Percentiles rank a stretch among this genome's conserved stretches.
phyloP scores from a whole-genome alignment of 257 asterid genomes.

The Gentiana straminea region DNA sequence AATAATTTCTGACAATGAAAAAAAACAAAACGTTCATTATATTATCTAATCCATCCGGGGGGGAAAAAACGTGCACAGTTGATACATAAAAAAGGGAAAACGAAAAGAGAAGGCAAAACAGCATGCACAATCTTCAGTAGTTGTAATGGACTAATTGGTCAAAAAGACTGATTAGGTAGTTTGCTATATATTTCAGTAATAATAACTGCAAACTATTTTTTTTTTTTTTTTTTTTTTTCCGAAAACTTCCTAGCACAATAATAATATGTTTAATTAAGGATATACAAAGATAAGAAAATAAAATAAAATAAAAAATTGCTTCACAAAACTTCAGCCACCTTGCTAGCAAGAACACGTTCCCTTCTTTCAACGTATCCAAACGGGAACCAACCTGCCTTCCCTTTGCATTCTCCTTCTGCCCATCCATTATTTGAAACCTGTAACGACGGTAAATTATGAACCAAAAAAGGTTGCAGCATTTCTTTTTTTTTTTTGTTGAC shows the following conservation, averaged over 20 bases:
- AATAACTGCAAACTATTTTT: not conserved
- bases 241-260: not conserved
- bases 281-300: slow-evolving; percentile 2
- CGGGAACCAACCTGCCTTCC: slow-evolving; percentile 99
- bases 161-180: not conserved
- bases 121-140: not conserved
- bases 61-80: not conserved
- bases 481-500: too few species aligned
- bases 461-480: not conserved
- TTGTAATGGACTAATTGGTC: not conserved
- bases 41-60: too few species aligned
- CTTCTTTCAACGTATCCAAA: slow-evolving; percentile 83
- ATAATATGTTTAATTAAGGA: not conserved
- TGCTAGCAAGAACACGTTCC: slow-evolving; percentile 96
- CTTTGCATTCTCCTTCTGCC: slow-evolving; percentile 99
- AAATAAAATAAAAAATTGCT: slow-evolving; percentile 7
- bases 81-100: too few species aligned
- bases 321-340: slow-evolving; percentile 83
- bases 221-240: not conserved
- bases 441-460: slow-evolving; percentile 8
- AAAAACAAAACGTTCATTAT: too few species aligned
- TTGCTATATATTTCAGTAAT: too few species aligned
- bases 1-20: too few species aligned
- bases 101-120: not conserved
- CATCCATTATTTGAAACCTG: slow-evolving; percentile 93